Percentiles rank a stretch among this genome's conserved stretches.
These are phyloP conservation scores for Mycena sp. DNA, from an alignment of 1,284 basidiomycete genomes.

Conservation along the genomic window DNA sequence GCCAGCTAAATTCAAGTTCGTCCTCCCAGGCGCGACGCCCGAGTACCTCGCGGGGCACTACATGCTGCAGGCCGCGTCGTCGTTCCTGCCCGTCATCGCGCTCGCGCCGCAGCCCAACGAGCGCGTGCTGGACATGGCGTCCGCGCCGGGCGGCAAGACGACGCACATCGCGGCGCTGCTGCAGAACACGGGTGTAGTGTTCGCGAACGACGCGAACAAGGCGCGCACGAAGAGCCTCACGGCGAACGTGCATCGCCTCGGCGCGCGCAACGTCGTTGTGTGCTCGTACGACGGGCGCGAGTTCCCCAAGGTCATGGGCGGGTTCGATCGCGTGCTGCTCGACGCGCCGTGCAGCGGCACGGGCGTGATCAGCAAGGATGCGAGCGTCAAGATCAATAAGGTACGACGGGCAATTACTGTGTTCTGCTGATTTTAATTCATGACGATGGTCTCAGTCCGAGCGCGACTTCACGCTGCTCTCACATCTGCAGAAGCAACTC, in stretches of 20 bases:
- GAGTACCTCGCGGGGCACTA: constrained; percentile 99
- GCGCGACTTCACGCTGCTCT: constrained; percentile 93
- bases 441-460: constrained; percentile 72
- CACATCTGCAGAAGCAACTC: constrained; percentile 98
- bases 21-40: constrained; percentile 82
- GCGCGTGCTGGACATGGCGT: constrained; percentile 98
- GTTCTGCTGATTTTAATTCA: too few relatives aligned
- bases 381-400: constrained; percentile 98
- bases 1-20: constrained; percentile 12
- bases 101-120: constrained; percentile 94
- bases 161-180: constrained; percentile 96
- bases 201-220: constrained; percentile 98
- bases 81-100: constrained; percentile 98
- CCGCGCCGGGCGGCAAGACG: constrained; percentile 97
- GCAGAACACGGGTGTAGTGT: constrained; percentile 98
- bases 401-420: too few relatives aligned
- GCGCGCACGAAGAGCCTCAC: constrained; percentile 95
- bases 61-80: constrained; percentile 99
- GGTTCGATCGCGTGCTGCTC: constrained; percentile 95
- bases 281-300: constrained; percentile 98
- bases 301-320: constrained; percentile 99
- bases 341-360: constrained; percentile 99
- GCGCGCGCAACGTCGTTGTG: constrained; percentile 98
- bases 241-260: constrained; percentile 96
- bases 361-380: constrained; percentile 98